These are phyloP conservation scores for Camellia lanceoleosa DNA, from an alignment of 148 eudicot species.

Conservation along the genomic window DNA sequence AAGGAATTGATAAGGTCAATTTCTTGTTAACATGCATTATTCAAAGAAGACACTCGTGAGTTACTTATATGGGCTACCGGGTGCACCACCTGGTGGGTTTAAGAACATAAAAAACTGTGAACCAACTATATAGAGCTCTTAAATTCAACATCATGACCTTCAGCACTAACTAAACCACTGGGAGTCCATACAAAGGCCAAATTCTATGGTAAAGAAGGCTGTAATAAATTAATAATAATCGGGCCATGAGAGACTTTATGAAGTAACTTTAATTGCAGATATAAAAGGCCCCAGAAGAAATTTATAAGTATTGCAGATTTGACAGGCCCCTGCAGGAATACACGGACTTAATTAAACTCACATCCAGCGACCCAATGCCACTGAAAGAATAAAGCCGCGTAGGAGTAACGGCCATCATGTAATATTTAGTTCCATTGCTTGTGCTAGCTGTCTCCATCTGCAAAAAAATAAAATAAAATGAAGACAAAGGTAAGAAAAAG, in stretches of 20 bases:
- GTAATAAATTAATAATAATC: no score
- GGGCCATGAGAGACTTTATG: no score
- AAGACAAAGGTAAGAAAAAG: not conserved
- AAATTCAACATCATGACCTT: conserved; percentile 1
- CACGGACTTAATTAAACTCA: conserved; percentile 27
- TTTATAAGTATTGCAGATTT: no score
- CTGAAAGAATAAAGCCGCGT: conserved; percentile 90
- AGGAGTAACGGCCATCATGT: conserved; percentile 98
- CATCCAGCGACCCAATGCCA: conserved; percentile 87
- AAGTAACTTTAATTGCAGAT: no score
- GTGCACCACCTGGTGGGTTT: not conserved
- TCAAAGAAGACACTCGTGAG: not conserved
- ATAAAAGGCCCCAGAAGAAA: not conserved
- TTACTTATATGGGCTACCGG: not conserved
- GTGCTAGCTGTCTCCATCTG: conserved; percentile 94
- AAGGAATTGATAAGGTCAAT: conserved; percentile 6
- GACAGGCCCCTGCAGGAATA: not conserved
- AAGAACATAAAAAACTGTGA: not conserved
- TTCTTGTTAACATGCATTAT: not conserved
- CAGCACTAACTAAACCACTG: not conserved
- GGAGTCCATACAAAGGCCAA: no score
- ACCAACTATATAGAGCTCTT: not conserved
- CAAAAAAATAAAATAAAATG: conserved; percentile 14
- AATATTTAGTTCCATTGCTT: conserved; percentile 73
- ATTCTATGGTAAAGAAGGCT: no score